Evolutionary conservation across 345 rosid genomes (phyloP).

Genomic region (Viola odorata): DNA sequence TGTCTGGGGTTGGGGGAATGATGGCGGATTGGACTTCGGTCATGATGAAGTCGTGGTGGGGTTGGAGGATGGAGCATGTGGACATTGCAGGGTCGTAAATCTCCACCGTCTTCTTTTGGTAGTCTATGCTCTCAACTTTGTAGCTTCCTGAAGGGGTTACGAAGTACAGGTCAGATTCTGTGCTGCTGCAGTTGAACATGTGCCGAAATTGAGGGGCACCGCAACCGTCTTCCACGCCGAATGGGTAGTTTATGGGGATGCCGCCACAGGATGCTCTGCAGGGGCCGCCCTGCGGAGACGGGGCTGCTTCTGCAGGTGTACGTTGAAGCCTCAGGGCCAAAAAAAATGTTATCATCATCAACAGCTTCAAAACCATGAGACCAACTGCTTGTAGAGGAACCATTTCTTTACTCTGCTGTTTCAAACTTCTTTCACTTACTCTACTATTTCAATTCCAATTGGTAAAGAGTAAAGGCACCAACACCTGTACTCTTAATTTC

Average conservation of each 20-base stretch:
- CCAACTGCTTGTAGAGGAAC: too few species aligned
- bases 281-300: background rate
- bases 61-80: constrained; percentile 87
- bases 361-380: background rate
- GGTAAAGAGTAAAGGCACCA: background rate
- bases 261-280: constrained; percentile 65
- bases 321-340: background rate
- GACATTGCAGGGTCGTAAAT: constrained; percentile 91
- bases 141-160: constrained; percentile 72
- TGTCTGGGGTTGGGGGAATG: constrained; percentile 78
- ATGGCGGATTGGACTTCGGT: constrained; percentile 53
- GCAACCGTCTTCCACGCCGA: constrained; percentile 80
- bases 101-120: constrained; percentile 44
- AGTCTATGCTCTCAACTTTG: constrained; percentile 78
- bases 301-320: background rate
- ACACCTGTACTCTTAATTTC: background rate
- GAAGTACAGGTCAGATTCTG: constrained; percentile 44
- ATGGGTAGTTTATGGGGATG: constrained; percentile 68
- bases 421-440: too few species aligned
- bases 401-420: too few species aligned
- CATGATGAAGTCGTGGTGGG: constrained; percentile 82
- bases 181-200: constrained; percentile 62
- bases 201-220: constrained; percentile 72
- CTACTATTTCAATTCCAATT: background rate
- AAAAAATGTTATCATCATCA: background rate